Evolutionary conservation across 2,329 filamentous ascomycete genomes (phyloP).

Genomic region (Beauveria sp.): DNA sequence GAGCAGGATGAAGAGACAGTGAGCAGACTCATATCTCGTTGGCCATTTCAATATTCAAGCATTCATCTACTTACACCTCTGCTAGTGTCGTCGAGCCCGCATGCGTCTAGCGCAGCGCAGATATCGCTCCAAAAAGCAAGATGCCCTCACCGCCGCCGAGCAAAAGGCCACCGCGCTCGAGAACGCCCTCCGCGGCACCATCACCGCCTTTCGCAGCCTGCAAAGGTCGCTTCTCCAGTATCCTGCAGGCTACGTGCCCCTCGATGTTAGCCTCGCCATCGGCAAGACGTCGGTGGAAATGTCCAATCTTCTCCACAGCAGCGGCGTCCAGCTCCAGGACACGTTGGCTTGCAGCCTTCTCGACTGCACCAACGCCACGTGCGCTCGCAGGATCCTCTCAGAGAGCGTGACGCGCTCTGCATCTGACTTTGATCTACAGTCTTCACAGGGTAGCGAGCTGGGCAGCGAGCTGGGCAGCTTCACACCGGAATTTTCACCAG

Average conservation of each 20-base stretch:
- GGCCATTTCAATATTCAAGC: too few species aligned
- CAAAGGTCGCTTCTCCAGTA: slow-evolving; percentile 7
- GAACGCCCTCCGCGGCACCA: slow-evolving; percentile 5
- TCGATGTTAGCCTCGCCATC: not conserved
- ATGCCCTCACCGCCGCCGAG: slow-evolving; percentile 7
- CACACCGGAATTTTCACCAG: not conserved
- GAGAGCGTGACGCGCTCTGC: not conserved
- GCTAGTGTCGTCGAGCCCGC: not conserved
- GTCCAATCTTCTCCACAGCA: slow-evolving; percentile 4
- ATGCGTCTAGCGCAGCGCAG: slow-evolving; percentile 10
- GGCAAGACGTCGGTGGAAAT: slow-evolving; percentile 6
- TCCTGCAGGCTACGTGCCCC: not conserved
- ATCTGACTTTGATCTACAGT: not conserved
- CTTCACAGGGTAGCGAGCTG: not conserved
- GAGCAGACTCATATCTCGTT: not conserved
- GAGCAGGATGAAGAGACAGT: slow-evolving; percentile 7
- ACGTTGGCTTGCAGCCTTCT: slow-evolving; percentile 3
- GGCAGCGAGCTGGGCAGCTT: not conserved
- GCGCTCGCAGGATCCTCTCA: not conserved
- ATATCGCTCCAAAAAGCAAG: slow-evolving; percentile 11
- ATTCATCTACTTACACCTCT: not conserved
- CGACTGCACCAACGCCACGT: not conserved
- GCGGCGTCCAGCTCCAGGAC: slow-evolving; percentile 10
- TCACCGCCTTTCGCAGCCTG: slow-evolving; percentile 3
- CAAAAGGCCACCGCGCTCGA: slow-evolving; percentile 8